Evolutionary conservation across 139 green algal species (phyloP), one percentile per base, ranked within the genome.

Genomic region (Picochlorum sp.): DNA sequence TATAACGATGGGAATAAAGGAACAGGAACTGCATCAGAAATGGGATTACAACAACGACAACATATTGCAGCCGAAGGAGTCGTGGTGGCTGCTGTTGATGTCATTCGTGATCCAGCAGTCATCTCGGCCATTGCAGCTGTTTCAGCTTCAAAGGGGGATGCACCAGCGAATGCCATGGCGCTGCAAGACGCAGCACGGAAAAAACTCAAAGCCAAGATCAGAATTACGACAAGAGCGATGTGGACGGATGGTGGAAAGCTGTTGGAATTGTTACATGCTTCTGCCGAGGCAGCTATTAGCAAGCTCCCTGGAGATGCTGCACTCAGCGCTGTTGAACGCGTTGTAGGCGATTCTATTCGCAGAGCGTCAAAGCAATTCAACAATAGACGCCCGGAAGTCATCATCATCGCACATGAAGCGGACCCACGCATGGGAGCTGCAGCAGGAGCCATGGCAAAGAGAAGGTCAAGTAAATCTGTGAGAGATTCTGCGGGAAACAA

Each of bases 1-100:
- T 98, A 95, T 83, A 98, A 97, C 67, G 92, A 98, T 68, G 92
- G 92, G 37, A 81, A 83, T 62, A 89, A 87, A 62, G 89, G 82
- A 20, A 92, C 84, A 1, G 90, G 90, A 50, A 92, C 73, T 4
- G 61, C 68, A 8, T 56, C 79, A 32, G 93, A 99, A 71, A 91
- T 99, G 84, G 86, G 74, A 3, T 73, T 99, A 9, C 68, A 84
- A 13, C 85, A 97, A 77, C 78, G 94, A 10, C 81, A 83, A 51
- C 78, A 57, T 24, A 74, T 99, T 37, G 87, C 92, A 0, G 72
- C 79, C 23, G 87, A 99, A 66, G 94, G 94, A 4, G 79, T 98
- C 56, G 83, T 99, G 11, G 74, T 98, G 4, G 84, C 79, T 7
- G 84, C 78, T 8, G 71, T 96, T 15, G 91, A 94, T 54, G 78